Evolutionary conservation across 306 rosid species (phyloP), one percentile per base, ranked within the genome.

Genomic region (Rosa lucieae): DNA sequence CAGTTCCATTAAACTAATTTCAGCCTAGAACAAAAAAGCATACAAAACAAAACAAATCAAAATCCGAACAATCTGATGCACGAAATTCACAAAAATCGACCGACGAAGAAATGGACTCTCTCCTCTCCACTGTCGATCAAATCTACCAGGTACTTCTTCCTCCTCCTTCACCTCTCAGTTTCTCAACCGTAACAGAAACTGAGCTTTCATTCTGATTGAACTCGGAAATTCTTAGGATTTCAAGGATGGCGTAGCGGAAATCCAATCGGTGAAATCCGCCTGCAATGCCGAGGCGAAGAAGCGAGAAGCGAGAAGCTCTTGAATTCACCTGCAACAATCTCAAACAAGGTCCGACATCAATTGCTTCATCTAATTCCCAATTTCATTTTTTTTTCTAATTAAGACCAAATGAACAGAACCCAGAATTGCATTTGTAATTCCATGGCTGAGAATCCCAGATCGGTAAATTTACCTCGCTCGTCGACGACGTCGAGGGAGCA

Each of bases 401-500:
- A 5, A 10, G 35, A 65, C 56, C 48, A 66, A 67, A 0, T n/a
- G 12, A 79, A 10, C 39, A 74, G 43, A 74, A 46, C 78, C 52
- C 52, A 35, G 47, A 37, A 20, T 5, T 32, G 9, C 65, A 49
- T 51, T 51, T n/a, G 49, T 10, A 35, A 48, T 37, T n/a, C 39
- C 1, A 67, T 51, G 12, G 18, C 37, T 15, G 0, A 44, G 77
- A 73, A 58, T 37, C 44, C 72, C 66, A 74, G 79, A 78, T 67
- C 79, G 42, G 21, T 67, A 58, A 32, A 0, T 8, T 26, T 37
- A 95, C 99, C 99, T 90, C 98, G 90, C 87, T 95, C 97, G 58
- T 93, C 99, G 20, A 95, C 89, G 20, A 95, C 99, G 78, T 95
- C 99, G 51, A 95, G 94, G 52, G 98, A 95, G 82, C 99, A 91